phyloP scores from a whole-genome alignment of 2,329 filamentous ascomycete genomes.

The Aureobasidium subglaciale region DNA sequence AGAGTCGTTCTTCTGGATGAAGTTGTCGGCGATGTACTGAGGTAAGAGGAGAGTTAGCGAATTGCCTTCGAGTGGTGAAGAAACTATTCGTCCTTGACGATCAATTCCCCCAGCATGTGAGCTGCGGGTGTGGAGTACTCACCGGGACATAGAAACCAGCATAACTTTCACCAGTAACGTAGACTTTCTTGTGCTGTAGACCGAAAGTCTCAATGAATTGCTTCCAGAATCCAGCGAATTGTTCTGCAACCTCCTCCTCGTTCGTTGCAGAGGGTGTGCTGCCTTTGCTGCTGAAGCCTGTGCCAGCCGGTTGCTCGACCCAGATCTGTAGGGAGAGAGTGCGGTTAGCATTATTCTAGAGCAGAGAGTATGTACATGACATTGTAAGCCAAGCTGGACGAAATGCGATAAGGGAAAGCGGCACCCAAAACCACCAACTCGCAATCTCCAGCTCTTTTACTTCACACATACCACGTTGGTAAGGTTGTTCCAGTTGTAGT shows the following conservation, averaged over 20 bases:
- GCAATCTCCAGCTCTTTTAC: too few relatives aligned
- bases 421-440: too few relatives aligned
- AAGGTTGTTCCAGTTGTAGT: constrained; percentile 35
- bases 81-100: too few relatives aligned
- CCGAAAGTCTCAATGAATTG: constrained; percentile 50
- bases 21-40: constrained; percentile 60
- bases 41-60: not conserved
- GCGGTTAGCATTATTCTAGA: not conserved
- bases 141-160: constrained; percentile 51
- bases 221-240: constrained; percentile 47
- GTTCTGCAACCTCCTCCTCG: constrained; percentile 39
- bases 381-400: too few relatives aligned
- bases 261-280: constrained; percentile 40
- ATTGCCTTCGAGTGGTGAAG: too few relatives aligned
- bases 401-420: too few relatives aligned
- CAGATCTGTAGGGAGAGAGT: constrained; percentile 20
- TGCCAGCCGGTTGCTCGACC: constrained; percentile 39
- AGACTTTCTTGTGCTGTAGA: constrained; percentile 53
- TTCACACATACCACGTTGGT: constrained; percentile 32
- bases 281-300: constrained; percentile 31
- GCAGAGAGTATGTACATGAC: not conserved
- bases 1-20: constrained; percentile 61
- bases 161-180: constrained; percentile 67
- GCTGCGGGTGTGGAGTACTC: not conserved
- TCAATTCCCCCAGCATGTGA: too few relatives aligned